These are phyloP conservation scores for Favolaschia claudopus DNA, from an alignment of 768 basidiomycete genomes.

Conservation along the genomic window DNA sequence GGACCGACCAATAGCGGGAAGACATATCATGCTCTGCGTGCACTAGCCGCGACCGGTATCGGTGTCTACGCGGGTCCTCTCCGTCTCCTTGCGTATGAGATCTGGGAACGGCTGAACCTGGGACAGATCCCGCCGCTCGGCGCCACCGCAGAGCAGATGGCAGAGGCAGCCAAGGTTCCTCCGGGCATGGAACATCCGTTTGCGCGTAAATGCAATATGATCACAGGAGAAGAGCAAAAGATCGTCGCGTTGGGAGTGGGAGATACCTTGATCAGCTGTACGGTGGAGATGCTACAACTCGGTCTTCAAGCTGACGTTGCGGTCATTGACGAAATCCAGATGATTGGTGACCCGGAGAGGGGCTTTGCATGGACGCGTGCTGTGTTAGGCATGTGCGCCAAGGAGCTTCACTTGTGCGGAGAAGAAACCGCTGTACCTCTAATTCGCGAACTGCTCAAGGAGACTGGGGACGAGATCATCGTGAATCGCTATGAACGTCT, in stretches of 20 bases:
- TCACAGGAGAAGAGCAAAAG: conserved; percentile 91
- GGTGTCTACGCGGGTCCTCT: conserved; percentile 94
- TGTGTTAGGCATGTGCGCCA: conserved; percentile 75
- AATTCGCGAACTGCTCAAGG: conserved; percentile 69
- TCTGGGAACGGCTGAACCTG: conserved; percentile 89
- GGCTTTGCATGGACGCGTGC: conserved; percentile 87
- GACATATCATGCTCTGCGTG: conserved; percentile 91
- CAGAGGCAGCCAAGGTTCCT: conserved; percentile 33
- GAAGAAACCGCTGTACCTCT: conserved; percentile 91
- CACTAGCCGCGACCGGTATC: conserved; percentile 73
- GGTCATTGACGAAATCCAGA: conserved; percentile 97
- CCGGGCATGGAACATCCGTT: conserved; percentile 51
- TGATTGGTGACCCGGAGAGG: conserved; percentile 82
- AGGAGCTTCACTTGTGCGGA: conserved; percentile 93
- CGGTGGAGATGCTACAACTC: conserved; percentile 88
- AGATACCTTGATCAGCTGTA: conserved; percentile 76
- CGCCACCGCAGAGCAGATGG: conserved; percentile 49
- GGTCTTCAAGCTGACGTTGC: conserved; percentile 69
- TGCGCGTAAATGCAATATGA: conserved; percentile 78
- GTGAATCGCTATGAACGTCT: conserved; percentile 88
- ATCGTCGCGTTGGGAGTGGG: conserved; percentile 60
- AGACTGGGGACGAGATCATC: conserved; percentile 83
- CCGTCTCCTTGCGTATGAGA: conserved; percentile 92
- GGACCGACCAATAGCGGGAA: conserved; percentile 99
- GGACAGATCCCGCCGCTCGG: conserved; percentile 87